Evolutionary conservation across 106 monocot genomes (phyloP), one percentile per base, ranked within the genome.

Genomic region (Dioscorea dumetorum): DNA sequence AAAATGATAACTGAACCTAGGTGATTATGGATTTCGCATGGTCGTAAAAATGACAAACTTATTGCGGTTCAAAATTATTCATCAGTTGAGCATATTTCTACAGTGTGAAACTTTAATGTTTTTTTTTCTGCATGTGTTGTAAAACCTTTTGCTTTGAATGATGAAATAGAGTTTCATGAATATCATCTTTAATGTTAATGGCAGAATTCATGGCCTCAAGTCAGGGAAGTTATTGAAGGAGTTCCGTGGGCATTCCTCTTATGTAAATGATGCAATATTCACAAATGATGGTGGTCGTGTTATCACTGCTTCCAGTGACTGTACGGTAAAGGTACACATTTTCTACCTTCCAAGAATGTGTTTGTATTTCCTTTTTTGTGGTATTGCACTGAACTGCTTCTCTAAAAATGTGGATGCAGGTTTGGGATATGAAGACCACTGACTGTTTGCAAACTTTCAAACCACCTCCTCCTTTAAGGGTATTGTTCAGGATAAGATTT

Each of bases 381-480:
- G 7, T 61, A 14, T 14, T 58, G 57, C 16, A 41, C 41, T 2
- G 41, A 41, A 41, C 41, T 41, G 41, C 1, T 41, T 41, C 41
- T 41, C 6, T 41, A 41, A 41, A 41, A 41, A 41, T 41, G 1
- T 41, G 6, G 41, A 24, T 75, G 22, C 63, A 95, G 95, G 95
- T 95, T 50, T 95, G 95, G 95, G 95, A 95, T 88, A 60, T 78
- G 67, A 95, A 95, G 73, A 84, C 88, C 67, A 91, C 95, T 60
- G 95, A 95, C 60, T 95, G 95, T 73, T 78, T 95, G 63, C 95
- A 91, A 11, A 95, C 95, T 33, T 91, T 95, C 74, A 91, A 95
- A 74, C 95, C 95, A 58, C 95, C 95, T n/a, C 95, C 95, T 69
- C 95, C 95, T 61, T 77, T 95, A 76, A 79, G 91, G 84, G 95